Percentiles rank a stretch among this genome's conserved stretches.
Conservation (phyloP, 75 land plant species). For the Picea sitchensis region DNA sequence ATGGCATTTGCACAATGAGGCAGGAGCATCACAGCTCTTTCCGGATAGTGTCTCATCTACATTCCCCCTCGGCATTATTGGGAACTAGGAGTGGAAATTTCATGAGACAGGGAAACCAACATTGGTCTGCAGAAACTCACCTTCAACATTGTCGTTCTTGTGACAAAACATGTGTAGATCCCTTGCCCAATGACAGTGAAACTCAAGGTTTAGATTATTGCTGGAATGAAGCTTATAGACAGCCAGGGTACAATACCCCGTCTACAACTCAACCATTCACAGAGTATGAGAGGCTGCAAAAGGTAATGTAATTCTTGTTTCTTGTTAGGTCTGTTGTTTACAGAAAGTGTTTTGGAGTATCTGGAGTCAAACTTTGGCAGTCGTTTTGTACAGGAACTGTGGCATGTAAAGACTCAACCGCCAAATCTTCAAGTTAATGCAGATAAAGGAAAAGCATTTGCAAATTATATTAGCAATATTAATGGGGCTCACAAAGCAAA, state of each 20-base stretch:
- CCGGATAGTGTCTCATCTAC: conserved; percentile 32
- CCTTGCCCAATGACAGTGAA: neutral
- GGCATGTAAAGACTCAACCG: conserved; percentile 6
- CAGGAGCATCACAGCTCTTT: conserved; percentile 37
- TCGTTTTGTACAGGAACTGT: neutral
- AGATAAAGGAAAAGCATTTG: conserved; percentile 6
- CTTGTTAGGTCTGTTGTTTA: neutral
- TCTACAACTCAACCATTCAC: conserved; percentile 1
- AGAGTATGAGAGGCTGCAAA: neutral
- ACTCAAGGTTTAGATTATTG: neutral
- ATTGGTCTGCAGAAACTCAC: conserved; percentile 8
- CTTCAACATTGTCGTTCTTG: conserved; percentile 14
- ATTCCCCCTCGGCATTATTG: conserved; percentile 26
- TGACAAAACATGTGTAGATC: conserved; percentile 3
- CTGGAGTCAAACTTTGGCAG: neutral
- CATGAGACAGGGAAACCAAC: conserved; percentile 14
- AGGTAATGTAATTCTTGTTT: conserved; percentile 5
- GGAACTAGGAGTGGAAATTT: conserved; percentile 11
- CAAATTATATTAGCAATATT: conserved; percentile 1
- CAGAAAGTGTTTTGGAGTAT: neutral
- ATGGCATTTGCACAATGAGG: conserved; percentile 11
- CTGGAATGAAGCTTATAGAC: conserved; percentile 10
- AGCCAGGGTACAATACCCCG: neutral
- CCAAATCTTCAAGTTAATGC: neutral
- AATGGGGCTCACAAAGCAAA: neutral